Percentiles rank a stretch among this genome's conserved stretches.
Evolutionary conservation across 768 basidiomycete species (phyloP).

Genomic region (Gymnopilus junonius): DNA sequence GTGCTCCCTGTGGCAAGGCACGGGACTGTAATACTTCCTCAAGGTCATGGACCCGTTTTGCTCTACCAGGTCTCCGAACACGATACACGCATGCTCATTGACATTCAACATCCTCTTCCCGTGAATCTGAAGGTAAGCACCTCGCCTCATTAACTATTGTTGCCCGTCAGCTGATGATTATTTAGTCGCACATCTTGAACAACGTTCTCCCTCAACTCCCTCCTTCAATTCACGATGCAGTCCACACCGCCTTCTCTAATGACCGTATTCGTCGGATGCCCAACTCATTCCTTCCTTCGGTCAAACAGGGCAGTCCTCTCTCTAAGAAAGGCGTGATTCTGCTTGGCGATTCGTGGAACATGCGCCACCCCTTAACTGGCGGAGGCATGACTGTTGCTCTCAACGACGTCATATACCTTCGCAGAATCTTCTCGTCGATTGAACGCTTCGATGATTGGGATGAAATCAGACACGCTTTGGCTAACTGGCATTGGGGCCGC

Average conservation of each 20-base stretch:
- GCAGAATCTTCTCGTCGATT: conserved; percentile 58
- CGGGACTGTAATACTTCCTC: conserved; percentile 85
- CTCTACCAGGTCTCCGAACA: conserved; percentile 89
- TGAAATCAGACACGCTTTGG: conserved; percentile 52
- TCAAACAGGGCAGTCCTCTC: conserved; percentile 58
- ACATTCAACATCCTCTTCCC: conserved; percentile 85
- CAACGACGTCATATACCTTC: conserved; percentile 79
- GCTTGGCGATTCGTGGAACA: conserved; percentile 96
- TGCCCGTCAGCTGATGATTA: neutral
- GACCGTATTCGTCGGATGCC: conserved; percentile 92
- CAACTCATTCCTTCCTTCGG: conserved; percentile 88
- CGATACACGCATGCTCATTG: conserved; percentile 93
- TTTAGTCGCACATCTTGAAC: conserved; percentile 71
- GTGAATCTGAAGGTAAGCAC: conserved; percentile 72
- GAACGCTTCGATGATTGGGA: conserved; percentile 52
- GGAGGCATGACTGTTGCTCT: conserved; percentile 98
- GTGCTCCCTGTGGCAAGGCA: conserved; percentile 73
- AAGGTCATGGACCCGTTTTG: conserved; percentile 84
- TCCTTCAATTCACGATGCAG: conserved; percentile 62
- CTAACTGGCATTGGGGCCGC: conserved; percentile 84
- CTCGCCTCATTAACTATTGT: neutral
- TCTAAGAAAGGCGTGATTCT: conserved; percentile 77
- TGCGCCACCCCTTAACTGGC: conserved; percentile 98
- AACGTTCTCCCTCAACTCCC: conserved; percentile 87
- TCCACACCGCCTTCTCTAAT: conserved; percentile 70